phyloP scores from a whole-genome alignment of 768 basidiomycete genomes.

The Russula brevipes region DNA sequence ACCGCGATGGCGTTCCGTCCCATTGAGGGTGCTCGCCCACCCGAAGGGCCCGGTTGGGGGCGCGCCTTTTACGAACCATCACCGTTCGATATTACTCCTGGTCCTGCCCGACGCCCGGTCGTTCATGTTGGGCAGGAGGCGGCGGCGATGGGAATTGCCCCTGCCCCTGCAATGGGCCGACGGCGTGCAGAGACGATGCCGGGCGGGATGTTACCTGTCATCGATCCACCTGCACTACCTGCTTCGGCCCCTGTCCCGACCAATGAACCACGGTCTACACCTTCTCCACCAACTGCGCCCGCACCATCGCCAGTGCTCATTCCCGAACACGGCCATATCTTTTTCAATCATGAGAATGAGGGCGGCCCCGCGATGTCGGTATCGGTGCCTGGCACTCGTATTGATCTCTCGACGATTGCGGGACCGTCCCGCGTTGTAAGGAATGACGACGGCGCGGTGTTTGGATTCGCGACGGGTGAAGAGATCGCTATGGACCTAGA shows the following conservation, averaged over 20 bases:
- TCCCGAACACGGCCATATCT: slow-evolving; percentile 15
- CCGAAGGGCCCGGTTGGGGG: slow-evolving; percentile 23
- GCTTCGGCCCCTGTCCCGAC: background rate
- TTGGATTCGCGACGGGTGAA: slow-evolving; percentile 21
- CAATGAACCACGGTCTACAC: background rate
- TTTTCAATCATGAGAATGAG: slow-evolving; percentile 2
- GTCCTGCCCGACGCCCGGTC: slow-evolving; percentile 14
- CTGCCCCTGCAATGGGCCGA: slow-evolving; percentile 10
- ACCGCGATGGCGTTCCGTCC: slow-evolving; percentile 20
- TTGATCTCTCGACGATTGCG: slow-evolving; percentile 27
- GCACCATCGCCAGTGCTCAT: background rate
- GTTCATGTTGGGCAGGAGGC: slow-evolving; percentile 21
- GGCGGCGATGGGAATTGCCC: slow-evolving; percentile 1
- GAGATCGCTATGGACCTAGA: slow-evolving; percentile 25
- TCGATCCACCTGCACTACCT: slow-evolving; percentile 16
- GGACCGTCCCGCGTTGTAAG: slow-evolving; percentile 22
- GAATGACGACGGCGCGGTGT: slow-evolving; percentile 19
- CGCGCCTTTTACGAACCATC: slow-evolving; percentile 25
- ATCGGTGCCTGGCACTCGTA: background rate
- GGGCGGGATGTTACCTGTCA: slow-evolving; percentile 24
- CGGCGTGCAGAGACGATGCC: slow-evolving; percentile 27
- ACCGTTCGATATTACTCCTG: slow-evolving; percentile 19
- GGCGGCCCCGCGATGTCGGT: background rate
- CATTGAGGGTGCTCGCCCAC: slow-evolving; percentile 18
- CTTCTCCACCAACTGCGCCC: slow-evolving; percentile 3